Evolutionary conservation across 1,139 yeast species (phyloP).

Genomic region (Torulaspora globosa): DNA sequence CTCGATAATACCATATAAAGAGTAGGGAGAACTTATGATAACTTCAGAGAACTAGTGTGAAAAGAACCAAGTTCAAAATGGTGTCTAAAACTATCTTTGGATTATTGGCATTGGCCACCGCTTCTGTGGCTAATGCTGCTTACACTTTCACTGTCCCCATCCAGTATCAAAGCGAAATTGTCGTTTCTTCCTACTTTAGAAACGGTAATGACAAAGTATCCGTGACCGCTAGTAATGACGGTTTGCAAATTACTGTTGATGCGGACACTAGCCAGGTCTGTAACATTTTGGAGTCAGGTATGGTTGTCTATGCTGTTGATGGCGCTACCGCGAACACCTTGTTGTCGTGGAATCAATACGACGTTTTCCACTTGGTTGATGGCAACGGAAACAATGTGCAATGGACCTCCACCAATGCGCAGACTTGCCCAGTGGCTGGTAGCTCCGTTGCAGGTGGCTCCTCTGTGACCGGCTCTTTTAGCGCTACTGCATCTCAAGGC

Average conservation of each 20-base stretch:
- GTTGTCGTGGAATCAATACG: constrained; percentile 27
- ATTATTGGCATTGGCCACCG: constrained; percentile 15
- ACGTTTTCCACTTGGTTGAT: constrained; percentile 25
- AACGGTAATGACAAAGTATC: constrained; percentile 17
- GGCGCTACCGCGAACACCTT: constrained; percentile 18
- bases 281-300: constrained; percentile 23
- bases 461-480: background rate
- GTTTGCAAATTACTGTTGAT: constrained; percentile 21
- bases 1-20: background rate
- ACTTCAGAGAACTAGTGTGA: background rate
- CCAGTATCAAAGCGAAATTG: constrained; percentile 22
- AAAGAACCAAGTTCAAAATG: constrained; percentile 3
- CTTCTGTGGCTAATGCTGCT: constrained; percentile 21
- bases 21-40: background rate
- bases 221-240: constrained; percentile 21
- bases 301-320: constrained; percentile 24
- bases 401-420: constrained; percentile 18
- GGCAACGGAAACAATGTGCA: constrained; percentile 16
- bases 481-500: constrained; percentile 4
- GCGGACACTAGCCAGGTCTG: constrained; percentile 20
- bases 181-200: constrained; percentile 25
- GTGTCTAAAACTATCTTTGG: constrained; percentile 11
- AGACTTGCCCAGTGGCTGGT: constrained; percentile 16
- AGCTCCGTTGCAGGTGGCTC: constrained; percentile 4
- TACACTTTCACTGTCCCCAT: constrained; percentile 22